Evolutionary conservation across 2,329 filamentous ascomycete genomes (phyloP).

Genomic region (Fonsecaea nubica): DNA sequence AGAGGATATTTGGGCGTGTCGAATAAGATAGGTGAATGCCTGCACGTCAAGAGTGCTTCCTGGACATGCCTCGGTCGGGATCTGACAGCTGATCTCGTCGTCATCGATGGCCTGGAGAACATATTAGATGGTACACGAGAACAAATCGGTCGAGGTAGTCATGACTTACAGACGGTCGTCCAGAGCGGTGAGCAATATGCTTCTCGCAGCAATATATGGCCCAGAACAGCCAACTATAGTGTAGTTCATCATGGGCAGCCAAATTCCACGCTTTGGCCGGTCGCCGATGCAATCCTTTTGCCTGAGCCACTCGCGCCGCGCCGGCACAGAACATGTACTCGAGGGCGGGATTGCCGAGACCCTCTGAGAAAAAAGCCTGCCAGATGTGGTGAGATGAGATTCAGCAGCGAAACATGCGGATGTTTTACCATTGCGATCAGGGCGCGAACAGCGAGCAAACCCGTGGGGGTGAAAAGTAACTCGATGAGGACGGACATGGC

Average conservation of each 20-base stretch:
- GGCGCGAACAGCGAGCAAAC: constrained; percentile 14
- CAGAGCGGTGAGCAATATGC: constrained; percentile 8
- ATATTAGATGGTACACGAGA: neutral
- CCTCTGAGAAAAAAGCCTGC: constrained; percentile 21
- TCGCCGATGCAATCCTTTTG: constrained; percentile 18
- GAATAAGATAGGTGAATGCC: neutral
- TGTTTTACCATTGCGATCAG: constrained; percentile 12
- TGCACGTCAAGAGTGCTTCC: constrained; percentile 15
- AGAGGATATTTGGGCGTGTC: constrained; percentile 13
- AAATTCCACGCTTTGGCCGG: constrained; percentile 1
- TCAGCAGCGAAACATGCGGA: neutral
- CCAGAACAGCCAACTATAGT: constrained; percentile 25
- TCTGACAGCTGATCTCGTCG: constrained; percentile 19
- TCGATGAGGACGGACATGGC: constrained; percentile 20
- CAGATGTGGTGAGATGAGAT: neutral
- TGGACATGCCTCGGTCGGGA: constrained; percentile 1
- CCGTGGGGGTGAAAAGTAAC: neutral
- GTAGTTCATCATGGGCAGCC: neutral
- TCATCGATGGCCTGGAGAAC: constrained; percentile 18
- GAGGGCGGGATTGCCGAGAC: constrained; percentile 19
- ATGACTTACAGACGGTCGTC: constrained; percentile 24
- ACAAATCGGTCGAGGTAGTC: neutral
- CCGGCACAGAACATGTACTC: constrained; percentile 17
- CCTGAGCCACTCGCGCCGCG: constrained; percentile 11
- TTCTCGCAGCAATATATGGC: constrained; percentile 26